Conservation (phyloP, 2,329 filamentous ascomycete genomes). For the Fusarium xyrophilum region DNA sequence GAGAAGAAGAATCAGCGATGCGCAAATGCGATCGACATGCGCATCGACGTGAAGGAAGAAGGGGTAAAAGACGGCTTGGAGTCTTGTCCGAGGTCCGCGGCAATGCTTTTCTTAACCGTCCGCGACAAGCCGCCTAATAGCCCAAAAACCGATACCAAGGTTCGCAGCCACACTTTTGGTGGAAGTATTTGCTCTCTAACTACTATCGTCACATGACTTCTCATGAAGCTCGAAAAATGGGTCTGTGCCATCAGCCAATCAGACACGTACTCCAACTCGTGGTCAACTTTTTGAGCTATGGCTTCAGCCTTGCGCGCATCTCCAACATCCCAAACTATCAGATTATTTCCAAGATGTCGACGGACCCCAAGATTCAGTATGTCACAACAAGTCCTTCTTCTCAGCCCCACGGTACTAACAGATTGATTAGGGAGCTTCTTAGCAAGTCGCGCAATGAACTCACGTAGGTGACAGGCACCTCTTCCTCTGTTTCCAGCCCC, state of each 20-base stretch:
- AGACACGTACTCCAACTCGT: constrained; percentile 21
- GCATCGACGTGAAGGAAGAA: constrained; percentile 46
- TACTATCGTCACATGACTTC: constrained; percentile 35
- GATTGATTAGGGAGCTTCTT: constrained; percentile 74
- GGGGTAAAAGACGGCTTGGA: constrained; percentile 26
- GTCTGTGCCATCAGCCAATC: constrained; percentile 40
- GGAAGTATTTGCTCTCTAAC: not conserved
- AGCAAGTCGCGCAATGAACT: constrained; percentile 88
- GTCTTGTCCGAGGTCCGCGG: constrained; percentile 39
- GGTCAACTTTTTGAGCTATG: constrained; percentile 45
- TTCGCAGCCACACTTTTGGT: constrained; percentile 33
- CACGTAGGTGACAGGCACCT: constrained; percentile 67
- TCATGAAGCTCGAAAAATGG: not conserved
- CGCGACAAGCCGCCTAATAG: constrained; percentile 36
- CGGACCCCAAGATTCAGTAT: constrained; percentile 75
- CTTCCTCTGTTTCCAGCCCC: constrained; percentile 16
- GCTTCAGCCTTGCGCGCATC: constrained; percentile 47
- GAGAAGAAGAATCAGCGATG: constrained; percentile 47
- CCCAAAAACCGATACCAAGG: constrained; percentile 33
- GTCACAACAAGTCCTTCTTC: constrained; percentile 37
- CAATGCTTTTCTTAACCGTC: constrained; percentile 45
- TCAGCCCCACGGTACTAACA: constrained; percentile 39
- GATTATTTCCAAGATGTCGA: constrained; percentile 56
- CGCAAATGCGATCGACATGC: constrained; percentile 44
- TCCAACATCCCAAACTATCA: constrained; percentile 29